Evolutionary conservation across 1,284 basidiomycete species (phyloP), one percentile per base, ranked within the genome.

Genomic region (Leucoagaricus sp.): DNA sequence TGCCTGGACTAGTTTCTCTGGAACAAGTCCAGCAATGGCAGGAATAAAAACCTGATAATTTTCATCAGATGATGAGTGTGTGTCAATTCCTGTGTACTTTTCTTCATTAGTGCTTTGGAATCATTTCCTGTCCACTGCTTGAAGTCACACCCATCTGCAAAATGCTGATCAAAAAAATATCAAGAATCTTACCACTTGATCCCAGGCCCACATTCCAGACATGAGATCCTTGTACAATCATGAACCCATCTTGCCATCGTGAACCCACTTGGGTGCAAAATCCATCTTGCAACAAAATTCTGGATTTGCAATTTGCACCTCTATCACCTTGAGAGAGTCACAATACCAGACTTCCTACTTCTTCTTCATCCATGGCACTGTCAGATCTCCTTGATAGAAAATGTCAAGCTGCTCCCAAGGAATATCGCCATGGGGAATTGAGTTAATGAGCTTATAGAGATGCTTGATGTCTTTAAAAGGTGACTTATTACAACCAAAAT

Each of bases 331-430:
- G 0, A 54, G 61, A 2, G 69, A 66, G 58, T 78, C 64, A 0
- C 69, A 64, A 58, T 58, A 73, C 63, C 69, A 76, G 0, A 80
- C 64, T 3, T 73, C 65, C 58, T 75, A 76, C 1, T 61, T 50
- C 0, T 63, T 58, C 0, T 51, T 58, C 70, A 72, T 79, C 78
- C 78, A 81, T 40, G 36, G 15, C 13, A 19, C 15, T 40, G 36
- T 40, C 19, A 4, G 5, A 5, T 19, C 36, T 13, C 36, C 36
- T 6, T 13, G 15, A 40, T 40, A 40, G 4, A 3, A 13, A 4
- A 40, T 13, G 4, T 5, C 4, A 40, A 40, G 19, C 4, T 13
- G 19, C 19, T 40, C 15, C 36, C 36, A 40, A 40, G 36, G 36
- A n/a, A 40, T 40, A 3, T 40, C 36, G n/a, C n/a, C n/a, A n/a